Conservation (phyloP, 768 basidiomycete species). For the Lactarius trivialis region DNA sequence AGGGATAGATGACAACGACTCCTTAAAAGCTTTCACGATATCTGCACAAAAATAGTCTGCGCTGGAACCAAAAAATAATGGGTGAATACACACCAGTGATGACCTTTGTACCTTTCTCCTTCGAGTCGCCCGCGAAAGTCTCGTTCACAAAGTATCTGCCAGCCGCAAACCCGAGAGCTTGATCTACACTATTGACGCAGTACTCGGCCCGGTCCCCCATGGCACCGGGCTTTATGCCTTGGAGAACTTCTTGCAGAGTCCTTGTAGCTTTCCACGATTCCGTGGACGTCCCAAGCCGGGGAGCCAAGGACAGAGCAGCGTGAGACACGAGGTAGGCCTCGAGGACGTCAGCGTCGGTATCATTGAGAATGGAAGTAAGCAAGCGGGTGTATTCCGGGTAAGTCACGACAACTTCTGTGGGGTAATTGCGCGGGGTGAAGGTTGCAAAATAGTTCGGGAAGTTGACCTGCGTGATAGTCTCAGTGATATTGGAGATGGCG, state of each 20-base stretch:
- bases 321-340: conserved; percentile 86
- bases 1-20: conserved; percentile 59
- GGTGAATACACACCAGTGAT: conserved; percentile 56
- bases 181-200: conserved; percentile 69
- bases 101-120: conserved; percentile 71
- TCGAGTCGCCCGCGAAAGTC: conserved; percentile 74
- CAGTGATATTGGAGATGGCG: conserved; percentile 60
- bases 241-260: conserved; percentile 61
- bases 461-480: conserved; percentile 65
- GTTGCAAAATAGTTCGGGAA: conserved; percentile 83
- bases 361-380: conserved; percentile 60
- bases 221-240: conserved; percentile 83
- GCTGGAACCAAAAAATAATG: not conserved
- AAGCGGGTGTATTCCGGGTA: conserved; percentile 69
- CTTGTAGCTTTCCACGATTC: conserved; percentile 74
- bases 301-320: conserved; percentile 59
- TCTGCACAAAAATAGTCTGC: conserved; percentile 34
- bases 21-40: conserved; percentile 78
- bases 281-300: conserved; percentile 66
- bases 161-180: conserved; percentile 77
- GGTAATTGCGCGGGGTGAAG: conserved; percentile 73
- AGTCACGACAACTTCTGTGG: conserved; percentile 71
- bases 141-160: conserved; percentile 86
- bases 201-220: conserved; percentile 78
- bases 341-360: conserved; percentile 61